These are phyloP conservation scores for Russula lepida DNA, from an alignment of 768 basidiomycete species.

Conservation along the genomic window DNA sequence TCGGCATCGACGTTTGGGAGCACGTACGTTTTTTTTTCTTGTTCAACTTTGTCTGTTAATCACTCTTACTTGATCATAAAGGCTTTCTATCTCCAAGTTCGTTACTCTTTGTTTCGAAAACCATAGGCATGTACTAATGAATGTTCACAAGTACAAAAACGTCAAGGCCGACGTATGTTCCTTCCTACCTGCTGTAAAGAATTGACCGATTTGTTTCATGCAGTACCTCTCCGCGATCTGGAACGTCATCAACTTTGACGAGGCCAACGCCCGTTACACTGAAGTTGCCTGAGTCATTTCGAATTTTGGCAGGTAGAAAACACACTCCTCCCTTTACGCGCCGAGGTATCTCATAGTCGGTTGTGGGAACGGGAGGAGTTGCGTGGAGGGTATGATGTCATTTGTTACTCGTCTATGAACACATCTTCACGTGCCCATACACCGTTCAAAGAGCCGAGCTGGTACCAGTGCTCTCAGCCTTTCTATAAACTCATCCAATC, in stretches of 20 bases:
- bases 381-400: background rate
- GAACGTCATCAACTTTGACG: conserved; percentile 93
- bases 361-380: background rate
- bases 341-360: background rate
- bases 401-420: background rate
- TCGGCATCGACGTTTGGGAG: conserved; percentile 98
- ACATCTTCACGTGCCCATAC: conserved; percentile 15
- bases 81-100: conserved; percentile 17
- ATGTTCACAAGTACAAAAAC: conserved; percentile 60
- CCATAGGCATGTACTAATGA: background rate
- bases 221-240: conserved; percentile 94
- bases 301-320: background rate
- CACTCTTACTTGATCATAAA: conserved; percentile 31
- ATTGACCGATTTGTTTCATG: background rate
- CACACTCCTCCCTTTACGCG: background rate
- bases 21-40: conserved; percentile 38
- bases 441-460: conserved; percentile 25
- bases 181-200: background rate
- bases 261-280: conserved; percentile 59
- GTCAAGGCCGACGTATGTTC: conserved; percentile 84
- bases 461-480: conserved; percentile 32
- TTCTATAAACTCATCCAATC: conserved; percentile 30
- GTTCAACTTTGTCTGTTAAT: conserved; percentile 40
- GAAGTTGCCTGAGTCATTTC: conserved; percentile 28
- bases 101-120: background rate